Evolutionary conservation across 129 eudicot genomes (phyloP).

Genomic region (Tanacetum coccineum): DNA sequence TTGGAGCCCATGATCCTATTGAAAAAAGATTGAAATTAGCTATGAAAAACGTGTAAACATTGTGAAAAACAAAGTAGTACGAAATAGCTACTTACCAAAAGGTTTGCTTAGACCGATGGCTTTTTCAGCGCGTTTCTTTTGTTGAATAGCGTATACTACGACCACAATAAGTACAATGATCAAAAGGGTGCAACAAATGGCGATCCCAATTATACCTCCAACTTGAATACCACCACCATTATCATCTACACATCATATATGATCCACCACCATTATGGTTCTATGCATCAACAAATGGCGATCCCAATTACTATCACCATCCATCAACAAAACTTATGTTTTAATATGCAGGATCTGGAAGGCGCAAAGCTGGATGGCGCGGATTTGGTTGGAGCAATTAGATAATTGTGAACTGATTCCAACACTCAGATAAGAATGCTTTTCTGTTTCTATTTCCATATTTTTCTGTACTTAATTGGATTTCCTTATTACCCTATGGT

Average conservation of each 20-base stretch:
- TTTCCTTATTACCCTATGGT: too few species aligned
- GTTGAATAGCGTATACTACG: slow-evolving; percentile 63
- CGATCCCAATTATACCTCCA: slow-evolving; percentile 49
- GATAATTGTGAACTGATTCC: too few species aligned
- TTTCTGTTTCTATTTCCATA: too few species aligned
- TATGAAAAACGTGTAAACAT: background rate
- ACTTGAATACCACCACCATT: slow-evolving; percentile 33
- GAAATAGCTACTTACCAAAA: slow-evolving; percentile 48
- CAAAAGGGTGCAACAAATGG: slow-evolving; percentile 50
- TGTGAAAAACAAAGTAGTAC: background rate
- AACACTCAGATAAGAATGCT: too few species aligned
- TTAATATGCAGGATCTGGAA: too few species aligned
- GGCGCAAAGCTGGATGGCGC: too few species aligned
- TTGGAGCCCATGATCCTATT: slow-evolving; percentile 88
- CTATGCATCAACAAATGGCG: too few species aligned
- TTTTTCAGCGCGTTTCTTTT: slow-evolving; percentile 78
- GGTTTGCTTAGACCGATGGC: slow-evolving; percentile 81
- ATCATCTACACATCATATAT: slow-evolving; percentile 34
- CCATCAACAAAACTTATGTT: too few species aligned
- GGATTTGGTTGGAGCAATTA: too few species aligned
- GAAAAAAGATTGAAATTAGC: slow-evolving; percentile 14
- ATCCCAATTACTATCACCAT: too few species aligned
- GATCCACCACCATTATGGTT: too few species aligned
- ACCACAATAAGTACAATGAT: slow-evolving; percentile 59
- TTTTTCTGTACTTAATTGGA: too few species aligned